Base-by-base conservation (phyloP, 2,329 filamentous ascomycete species). In the Diaporthe sp. region DNA sequence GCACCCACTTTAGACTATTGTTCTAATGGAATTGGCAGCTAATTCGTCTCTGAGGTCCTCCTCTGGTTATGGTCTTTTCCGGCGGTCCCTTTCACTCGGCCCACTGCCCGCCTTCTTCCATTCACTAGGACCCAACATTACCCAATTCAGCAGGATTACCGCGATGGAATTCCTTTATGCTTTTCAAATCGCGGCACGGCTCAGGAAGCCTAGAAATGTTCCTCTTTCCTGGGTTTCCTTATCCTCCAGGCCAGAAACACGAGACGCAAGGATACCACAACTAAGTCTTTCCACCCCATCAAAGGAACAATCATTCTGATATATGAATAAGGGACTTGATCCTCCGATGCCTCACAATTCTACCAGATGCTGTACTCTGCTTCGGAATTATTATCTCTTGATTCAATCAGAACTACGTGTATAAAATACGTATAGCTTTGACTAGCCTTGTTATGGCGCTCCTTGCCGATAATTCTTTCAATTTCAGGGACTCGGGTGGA, bases 81-180 rank as follows among this genome's bases (percentile, higher is more conserved):
- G 63, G 63, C 44, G 28, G 12, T 67, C 22, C 63, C 63, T 67
- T 67, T 67, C 44, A 67, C 1, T 51, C 44, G 44, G 63, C 44
- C 44, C 44, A 20, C 44, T 25, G 2, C 28, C 63, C 10, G 44
- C 28, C 28, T 25, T 37, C 44, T 67, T 67, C 44, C 44, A 67
- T 67, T 67, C 61, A 67, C 28, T 1, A 17, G 25, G 12, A 9
- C 1, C 12, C 6, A n/a, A 10, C 28, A 34, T 37, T 67, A 7
- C 63, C 61, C 44, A 67, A 67, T 17, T n/a, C 44, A n/a, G 28
- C 28, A 8, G 44, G 4, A 25, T 17, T 25, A 0, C 44, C 44
- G 63, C 9, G 1, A 13, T 4, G 4, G 1, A 13, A n/a, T 6
- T 51, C 6, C 44, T 67, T 67, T 67, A 37, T 51, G 8, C 28